phyloP scores from a whole-genome alignment of 2,329 filamentous ascomycete species.

The Cordyceps javanica region DNA sequence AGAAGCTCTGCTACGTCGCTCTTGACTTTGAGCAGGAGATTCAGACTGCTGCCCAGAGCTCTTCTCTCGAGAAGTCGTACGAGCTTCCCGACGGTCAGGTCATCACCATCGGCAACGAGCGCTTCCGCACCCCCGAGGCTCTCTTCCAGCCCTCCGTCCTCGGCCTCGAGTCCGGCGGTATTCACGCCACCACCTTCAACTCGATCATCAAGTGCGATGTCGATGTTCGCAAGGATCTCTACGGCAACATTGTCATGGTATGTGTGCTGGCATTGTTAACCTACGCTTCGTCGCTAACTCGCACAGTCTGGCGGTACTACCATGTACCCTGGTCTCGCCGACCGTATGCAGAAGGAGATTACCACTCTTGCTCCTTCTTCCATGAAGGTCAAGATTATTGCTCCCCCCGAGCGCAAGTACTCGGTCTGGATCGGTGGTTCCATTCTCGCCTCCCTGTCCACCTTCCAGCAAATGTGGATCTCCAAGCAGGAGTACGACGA shows the following conservation, averaged over 20 bases:
- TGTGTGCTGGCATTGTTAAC: slow-evolving; percentile 30
- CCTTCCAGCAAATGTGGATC: slow-evolving; percentile 99
- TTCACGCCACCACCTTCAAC: slow-evolving; percentile 99
- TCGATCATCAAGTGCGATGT: slow-evolving; percentile 99
- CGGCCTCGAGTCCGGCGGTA: slow-evolving; percentile 96
- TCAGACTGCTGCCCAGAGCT: slow-evolving; percentile 98
- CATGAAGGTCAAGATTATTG: slow-evolving; percentile 99
- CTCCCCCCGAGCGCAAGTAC: slow-evolving; percentile 99
- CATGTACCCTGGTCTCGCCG: slow-evolving; percentile 99
- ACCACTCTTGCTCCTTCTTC: slow-evolving; percentile 97
- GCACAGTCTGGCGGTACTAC: slow-evolving; percentile 96
- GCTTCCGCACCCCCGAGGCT: slow-evolving; percentile 98
- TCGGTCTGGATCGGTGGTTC: slow-evolving; percentile 99
- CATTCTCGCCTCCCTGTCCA: slow-evolving; percentile 97
- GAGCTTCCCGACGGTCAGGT: slow-evolving; percentile 99
- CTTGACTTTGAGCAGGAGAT: slow-evolving; percentile 99
- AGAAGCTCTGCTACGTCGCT: slow-evolving; percentile 99
- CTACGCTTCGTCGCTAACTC: neutral
- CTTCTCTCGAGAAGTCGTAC: slow-evolving; percentile 98
- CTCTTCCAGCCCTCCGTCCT: slow-evolving; percentile 98
- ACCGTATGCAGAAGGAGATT: slow-evolving; percentile 99
- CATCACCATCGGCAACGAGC: slow-evolving; percentile 99
- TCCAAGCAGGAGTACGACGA: slow-evolving; percentile 99
- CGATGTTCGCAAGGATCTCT: slow-evolving; percentile 99
- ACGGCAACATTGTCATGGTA: slow-evolving; percentile 99